A percentile compares a stretch with the other conserved stretches of the same genome.
Evolutionary conservation across 176 grass and related monocot species (phyloP).

Genomic region (Avena sativa): DNA sequence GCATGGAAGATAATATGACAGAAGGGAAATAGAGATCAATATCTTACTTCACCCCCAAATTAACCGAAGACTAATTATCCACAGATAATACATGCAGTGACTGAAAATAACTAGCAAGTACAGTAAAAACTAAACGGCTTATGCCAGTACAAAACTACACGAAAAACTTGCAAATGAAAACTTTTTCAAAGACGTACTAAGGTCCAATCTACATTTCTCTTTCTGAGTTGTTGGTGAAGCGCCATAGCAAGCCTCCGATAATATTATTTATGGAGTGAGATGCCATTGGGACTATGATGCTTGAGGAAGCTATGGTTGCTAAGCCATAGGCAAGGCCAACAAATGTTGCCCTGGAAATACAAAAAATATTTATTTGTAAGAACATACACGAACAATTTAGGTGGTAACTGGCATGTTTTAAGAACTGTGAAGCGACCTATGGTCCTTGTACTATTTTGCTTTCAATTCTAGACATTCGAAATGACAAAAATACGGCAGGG

Average conservation of each 20-base stretch:
- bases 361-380: slow-evolving; percentile 19
- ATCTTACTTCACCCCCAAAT: neutral
- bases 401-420: slow-evolving; percentile 6
- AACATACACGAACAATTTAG: neutral
- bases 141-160: neutral
- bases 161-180: slow-evolving; percentile 2
- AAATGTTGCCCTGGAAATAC: slow-evolving; percentile 75
- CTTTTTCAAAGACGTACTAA: neutral
- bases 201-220: slow-evolving; percentile 29
- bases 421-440: slow-evolving; percentile 1
- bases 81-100: slow-evolving; percentile 10
- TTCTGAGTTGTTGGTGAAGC: slow-evolving; percentile 35
- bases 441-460: neutral
- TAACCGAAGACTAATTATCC: neutral
- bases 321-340: slow-evolving; percentile 88
- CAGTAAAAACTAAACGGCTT: slow-evolving; percentile 22
- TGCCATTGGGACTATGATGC: slow-evolving; percentile 75
- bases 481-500: slow-evolving; percentile 17
- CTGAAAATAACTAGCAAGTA: neutral
- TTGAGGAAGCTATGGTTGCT: slow-evolving; percentile 76
- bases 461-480: neutral
- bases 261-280: slow-evolving; percentile 96
- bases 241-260: slow-evolving; percentile 78
- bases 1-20: slow-evolving; percentile 3
- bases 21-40: neutral